Percentiles rank a stretch among this genome's conserved stretches.
Evolutionary conservation across 2,329 filamentous ascomycete genomes (phyloP).

Genomic region (Cladophialophora carrionii): DNA sequence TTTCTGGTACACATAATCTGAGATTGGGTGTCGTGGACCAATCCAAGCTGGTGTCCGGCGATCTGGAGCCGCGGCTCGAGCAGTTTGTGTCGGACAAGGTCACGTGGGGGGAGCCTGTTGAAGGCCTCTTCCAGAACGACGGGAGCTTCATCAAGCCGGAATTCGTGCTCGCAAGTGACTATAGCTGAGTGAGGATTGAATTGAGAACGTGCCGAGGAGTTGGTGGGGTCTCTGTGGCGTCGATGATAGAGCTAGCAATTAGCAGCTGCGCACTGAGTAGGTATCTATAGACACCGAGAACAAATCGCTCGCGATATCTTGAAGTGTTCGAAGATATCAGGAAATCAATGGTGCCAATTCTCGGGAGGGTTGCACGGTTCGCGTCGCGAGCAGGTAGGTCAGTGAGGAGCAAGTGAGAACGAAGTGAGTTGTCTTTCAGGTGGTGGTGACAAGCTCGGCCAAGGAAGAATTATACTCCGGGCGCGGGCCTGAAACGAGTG

Average conservation of each 20-base stretch:
- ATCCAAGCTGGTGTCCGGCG: neutral
- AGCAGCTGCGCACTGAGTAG: neutral
- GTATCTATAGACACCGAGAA: neutral
- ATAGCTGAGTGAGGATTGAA: neutral
- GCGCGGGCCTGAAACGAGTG: too few species aligned
- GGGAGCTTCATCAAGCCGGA: neutral
- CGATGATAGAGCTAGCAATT: neutral
- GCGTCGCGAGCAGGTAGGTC: neutral
- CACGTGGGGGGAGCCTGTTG: neutral
- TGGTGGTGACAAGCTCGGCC: neutral
- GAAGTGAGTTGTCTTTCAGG: neutral
- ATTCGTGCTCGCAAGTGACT: neutral
- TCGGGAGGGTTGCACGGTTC: neutral
- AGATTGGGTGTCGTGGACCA: conserved; percentile 11
- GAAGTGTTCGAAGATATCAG: neutral
- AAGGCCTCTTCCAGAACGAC: neutral
- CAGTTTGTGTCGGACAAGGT: conserved; percentile 9
- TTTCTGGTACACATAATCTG: neutral
- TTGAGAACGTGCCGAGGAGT: neutral
- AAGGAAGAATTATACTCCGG: neutral
- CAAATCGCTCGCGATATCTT: neutral
- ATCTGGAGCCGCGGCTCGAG: conserved; percentile 3
- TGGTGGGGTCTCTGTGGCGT: too few species aligned
- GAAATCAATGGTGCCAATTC: neutral
- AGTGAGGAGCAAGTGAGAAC: neutral